These are phyloP conservation scores for Groenewaldozyma auringiensis DNA, from an alignment of 1,139 yeast species.

Conservation along the genomic window DNA sequence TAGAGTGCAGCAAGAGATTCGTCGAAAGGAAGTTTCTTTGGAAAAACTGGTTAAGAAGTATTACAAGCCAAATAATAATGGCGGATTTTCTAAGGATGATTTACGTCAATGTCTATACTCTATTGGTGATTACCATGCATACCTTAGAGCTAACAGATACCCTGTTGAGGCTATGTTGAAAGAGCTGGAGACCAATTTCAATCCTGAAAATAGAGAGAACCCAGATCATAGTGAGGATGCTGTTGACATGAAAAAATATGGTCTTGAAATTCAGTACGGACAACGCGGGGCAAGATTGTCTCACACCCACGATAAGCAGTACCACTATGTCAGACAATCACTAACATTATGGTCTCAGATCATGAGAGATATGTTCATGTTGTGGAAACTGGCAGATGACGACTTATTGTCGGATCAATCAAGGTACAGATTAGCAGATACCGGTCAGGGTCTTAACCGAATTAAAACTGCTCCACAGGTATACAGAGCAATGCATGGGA, in stretches of 20 bases:
- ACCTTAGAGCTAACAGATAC: slow-evolving; percentile 54
- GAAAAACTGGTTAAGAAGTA: slow-evolving; percentile 46
- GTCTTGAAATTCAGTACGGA: slow-evolving; percentile 58
- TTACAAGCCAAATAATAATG: slow-evolving; percentile 2
- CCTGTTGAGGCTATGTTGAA: slow-evolving; percentile 56
- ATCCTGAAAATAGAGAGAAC: slow-evolving; percentile 37
- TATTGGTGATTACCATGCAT: slow-evolving; percentile 66
- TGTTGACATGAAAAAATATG: slow-evolving; percentile 26
- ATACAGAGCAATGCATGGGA: slow-evolving; percentile 58
- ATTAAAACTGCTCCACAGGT: slow-evolving; percentile 62
- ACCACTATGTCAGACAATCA: slow-evolving; percentile 61
- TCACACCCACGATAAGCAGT: slow-evolving; percentile 62
- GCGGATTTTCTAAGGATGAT: slow-evolving; percentile 39
- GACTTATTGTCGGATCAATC: slow-evolving; percentile 44
- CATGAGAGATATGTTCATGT: slow-evolving; percentile 62
- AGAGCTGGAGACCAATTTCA: slow-evolving; percentile 43
- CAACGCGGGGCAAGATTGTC: slow-evolving; percentile 58
- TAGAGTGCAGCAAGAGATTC: slow-evolving; percentile 48
- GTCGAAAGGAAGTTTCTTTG: slow-evolving; percentile 54
- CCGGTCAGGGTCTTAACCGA: slow-evolving; percentile 72
- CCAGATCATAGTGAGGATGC: neutral
- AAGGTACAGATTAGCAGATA: slow-evolving; percentile 53
- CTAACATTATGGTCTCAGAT: slow-evolving; percentile 63
- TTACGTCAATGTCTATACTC: slow-evolving; percentile 61
- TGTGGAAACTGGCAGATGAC: slow-evolving; percentile 66